Conservation (phyloP, 208 protist species). For the Wallacemonas sp. region DNA sequence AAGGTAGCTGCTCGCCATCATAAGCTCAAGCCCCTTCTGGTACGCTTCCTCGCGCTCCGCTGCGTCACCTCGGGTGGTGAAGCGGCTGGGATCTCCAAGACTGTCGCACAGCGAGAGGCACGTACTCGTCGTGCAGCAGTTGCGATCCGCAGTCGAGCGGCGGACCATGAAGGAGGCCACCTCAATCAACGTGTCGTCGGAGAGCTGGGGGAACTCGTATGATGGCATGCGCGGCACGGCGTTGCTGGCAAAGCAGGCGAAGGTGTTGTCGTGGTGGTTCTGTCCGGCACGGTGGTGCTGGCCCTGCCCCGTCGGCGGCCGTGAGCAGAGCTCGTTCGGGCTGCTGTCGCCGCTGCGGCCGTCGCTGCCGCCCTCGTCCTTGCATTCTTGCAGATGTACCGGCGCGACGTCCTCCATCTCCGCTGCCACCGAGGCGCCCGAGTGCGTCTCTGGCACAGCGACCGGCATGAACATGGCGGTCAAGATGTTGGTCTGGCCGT, state of each 20-base stretch:
- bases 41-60: conserved; percentile 9
- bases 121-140: conserved; percentile 27
- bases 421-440: background rate
- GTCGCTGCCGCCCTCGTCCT: conserved; percentile 1
- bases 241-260: conserved; percentile 55
- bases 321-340: too few species aligned
- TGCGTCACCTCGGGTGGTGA: conserved; percentile 6
- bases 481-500: conserved; percentile 30
- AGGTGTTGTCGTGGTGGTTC: background rate
- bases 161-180: conserved; percentile 44
- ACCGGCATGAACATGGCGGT: conserved; percentile 14
- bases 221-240: conserved; percentile 31
- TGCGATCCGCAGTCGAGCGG: conserved; percentile 30
- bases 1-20: conserved; percentile 47
- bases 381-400: background rate
- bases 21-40: conserved; percentile 29
- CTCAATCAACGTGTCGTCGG: conserved; percentile 31
- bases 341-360: background rate
- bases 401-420: background rate
- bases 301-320: background rate
- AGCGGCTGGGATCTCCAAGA: conserved; percentile 22
- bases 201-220: conserved; percentile 33
- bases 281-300: background rate
- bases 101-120: conserved; percentile 22
- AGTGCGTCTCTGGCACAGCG: background rate